These are phyloP conservation scores for Epichloe typhina DNA, from an alignment of 2,329 filamentous ascomycete genomes.

Conservation along the genomic window DNA sequence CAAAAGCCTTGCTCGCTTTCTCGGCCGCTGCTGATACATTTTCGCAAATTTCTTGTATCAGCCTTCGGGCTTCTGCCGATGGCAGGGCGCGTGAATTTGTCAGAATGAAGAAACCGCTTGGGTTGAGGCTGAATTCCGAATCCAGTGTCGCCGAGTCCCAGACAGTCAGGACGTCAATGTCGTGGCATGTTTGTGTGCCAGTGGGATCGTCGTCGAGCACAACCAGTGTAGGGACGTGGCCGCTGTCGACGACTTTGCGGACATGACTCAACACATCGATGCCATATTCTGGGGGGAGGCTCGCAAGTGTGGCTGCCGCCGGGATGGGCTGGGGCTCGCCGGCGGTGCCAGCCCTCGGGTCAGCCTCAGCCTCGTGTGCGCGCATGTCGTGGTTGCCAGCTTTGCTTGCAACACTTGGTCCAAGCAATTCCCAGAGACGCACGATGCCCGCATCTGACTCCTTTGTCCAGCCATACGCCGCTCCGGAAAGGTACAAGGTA, in stretches of 20 bases:
- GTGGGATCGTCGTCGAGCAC: conserved; percentile 43
- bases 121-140: conserved; percentile 26
- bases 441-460: conserved; percentile 23
- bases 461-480: conserved; percentile 17
- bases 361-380: background rate
- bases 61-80: conserved; percentile 27
- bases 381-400: background rate
- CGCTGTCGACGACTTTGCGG: conserved; percentile 8
- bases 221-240: conserved; percentile 21
- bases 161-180: conserved; percentile 39
- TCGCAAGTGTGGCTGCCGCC: conserved; percentile 11
- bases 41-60: conserved; percentile 35
- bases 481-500: conserved; percentile 20
- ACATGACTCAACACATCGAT: conserved; percentile 12
- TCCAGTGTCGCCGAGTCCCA: conserved; percentile 34
- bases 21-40: conserved; percentile 33
- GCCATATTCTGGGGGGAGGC: conserved; percentile 11
- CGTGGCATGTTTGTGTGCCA: conserved; percentile 46
- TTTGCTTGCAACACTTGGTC: conserved; percentile 10
- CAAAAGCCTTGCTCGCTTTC: conserved; percentile 26
- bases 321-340: conserved; percentile 5
- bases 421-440: conserved; percentile 24
- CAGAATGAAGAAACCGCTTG: conserved; percentile 42
- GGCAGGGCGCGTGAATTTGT: conserved; percentile 44
- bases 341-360: background rate